These are phyloP conservation scores for Viola pubescens DNA, from an alignment of 441 rosid species.

Conservation along the genomic window DNA sequence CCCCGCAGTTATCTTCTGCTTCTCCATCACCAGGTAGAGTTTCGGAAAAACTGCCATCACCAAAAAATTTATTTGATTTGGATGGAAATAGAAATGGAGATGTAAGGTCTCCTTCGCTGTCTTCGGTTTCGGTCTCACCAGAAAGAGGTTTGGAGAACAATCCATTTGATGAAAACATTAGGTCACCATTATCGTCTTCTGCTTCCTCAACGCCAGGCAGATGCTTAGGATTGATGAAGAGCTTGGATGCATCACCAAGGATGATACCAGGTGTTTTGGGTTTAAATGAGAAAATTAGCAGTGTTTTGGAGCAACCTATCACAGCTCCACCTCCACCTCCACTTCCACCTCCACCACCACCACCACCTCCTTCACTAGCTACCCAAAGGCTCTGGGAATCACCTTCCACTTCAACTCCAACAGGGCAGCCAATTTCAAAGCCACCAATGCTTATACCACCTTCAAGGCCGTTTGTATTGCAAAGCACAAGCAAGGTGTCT, in stretches of 20 bases:
- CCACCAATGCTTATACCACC: constrained; percentile 69
- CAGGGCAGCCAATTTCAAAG: constrained; percentile 30
- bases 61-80: constrained; percentile 14
- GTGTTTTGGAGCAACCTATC: constrained; percentile 24
- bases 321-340: constrained; percentile 20
- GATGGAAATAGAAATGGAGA: constrained; percentile 16
- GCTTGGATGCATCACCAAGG: constrained; percentile 34
- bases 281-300: constrained; percentile 27
- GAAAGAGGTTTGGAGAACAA: constrained; percentile 13
- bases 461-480: constrained; percentile 71
- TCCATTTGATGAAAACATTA: constrained; percentile 10
- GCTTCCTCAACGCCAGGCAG: constrained; percentile 25
- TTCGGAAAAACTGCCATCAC: constrained; percentile 15
- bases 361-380: constrained; percentile 27
- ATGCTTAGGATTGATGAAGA: constrained; percentile 7
- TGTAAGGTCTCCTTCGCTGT: constrained; percentile 26
- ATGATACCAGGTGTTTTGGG: constrained; percentile 20
- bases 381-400: constrained; percentile 33
- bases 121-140: constrained; percentile 33
- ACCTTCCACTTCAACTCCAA: constrained; percentile 29
- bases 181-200: constrained; percentile 19
- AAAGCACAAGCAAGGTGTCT: constrained; percentile 33
- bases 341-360: constrained; percentile 14
- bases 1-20: constrained; percentile 31
- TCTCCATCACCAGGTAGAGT: constrained; percentile 34